Percentiles rank a stretch among this genome's conserved stretches.
phyloP scores from a whole-genome alignment of 176 grass and related monocot genomes.

The Bonia amplexicaulis region DNA sequence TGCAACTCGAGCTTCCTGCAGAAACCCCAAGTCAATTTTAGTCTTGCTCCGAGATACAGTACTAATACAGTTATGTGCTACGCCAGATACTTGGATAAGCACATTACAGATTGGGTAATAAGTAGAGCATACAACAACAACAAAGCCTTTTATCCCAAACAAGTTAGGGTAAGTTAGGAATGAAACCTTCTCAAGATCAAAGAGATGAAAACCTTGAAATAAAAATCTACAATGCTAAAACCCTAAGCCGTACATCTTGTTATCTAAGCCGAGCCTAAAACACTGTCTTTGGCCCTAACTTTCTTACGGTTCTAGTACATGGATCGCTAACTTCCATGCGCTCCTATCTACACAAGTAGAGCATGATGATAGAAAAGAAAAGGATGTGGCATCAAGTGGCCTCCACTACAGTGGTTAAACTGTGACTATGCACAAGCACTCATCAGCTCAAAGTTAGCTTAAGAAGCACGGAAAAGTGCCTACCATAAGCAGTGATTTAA shows the following conservation, averaged over 20 bases:
- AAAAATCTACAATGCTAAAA: no score
- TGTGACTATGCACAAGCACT: neutral
- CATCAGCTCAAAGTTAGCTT: slow-evolving; percentile 15
- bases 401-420: slow-evolving; percentile 18
- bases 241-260: no score
- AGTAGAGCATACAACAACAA: no score
- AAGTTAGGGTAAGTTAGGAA: no score
- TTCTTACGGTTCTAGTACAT: no score
- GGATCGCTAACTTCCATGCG: no score
- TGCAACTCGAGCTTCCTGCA: slow-evolving; percentile 74
- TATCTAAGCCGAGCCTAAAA: no score
- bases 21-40: slow-evolving; percentile 3
- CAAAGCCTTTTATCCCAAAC: no score
- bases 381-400: neutral
- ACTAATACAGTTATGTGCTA: neutral
- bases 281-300: no score
- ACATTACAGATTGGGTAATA: slow-evolving; percentile 1
- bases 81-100: neutral
- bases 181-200: no score
- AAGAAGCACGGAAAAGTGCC: neutral
- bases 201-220: no score
- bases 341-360: no score
- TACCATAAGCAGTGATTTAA: neutral
- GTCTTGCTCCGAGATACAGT: neutral
- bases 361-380: slow-evolving; percentile 16